phyloP scores from a whole-genome alignment of 2,329 filamentous ascomycete species.

The Grosmannia clavigera region DNA sequence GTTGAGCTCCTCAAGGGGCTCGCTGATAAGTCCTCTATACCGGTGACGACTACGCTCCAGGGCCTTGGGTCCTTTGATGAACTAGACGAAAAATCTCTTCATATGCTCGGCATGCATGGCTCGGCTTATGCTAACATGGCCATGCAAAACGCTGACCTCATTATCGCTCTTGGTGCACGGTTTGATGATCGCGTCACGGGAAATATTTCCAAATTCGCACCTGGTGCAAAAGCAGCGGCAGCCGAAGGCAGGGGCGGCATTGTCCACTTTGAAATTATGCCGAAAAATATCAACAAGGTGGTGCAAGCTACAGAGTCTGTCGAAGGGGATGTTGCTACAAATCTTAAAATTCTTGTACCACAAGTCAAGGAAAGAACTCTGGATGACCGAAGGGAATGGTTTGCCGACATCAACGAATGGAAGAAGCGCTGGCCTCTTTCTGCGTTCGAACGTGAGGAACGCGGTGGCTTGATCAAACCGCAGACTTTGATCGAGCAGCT shows the following conservation, averaged over 20 bases:
- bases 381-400: constrained; percentile 69
- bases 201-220: constrained; percentile 75
- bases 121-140: constrained; percentile 96
- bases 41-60: constrained; percentile 91
- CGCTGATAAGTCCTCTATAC: constrained; percentile 81
- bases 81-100: constrained; percentile 81
- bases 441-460: constrained; percentile 66
- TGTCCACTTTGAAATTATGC: constrained; percentile 95
- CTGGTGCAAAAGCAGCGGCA: constrained; percentile 73
- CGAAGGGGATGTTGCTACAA: constrained; percentile 79
- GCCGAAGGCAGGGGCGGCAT: constrained; percentile 82
- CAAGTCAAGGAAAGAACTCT: constrained; percentile 50
- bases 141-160: constrained; percentile 92
- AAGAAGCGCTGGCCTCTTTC: constrained; percentile 80
- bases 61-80: constrained; percentile 89
- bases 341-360: constrained; percentile 64
- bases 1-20: constrained; percentile 70
- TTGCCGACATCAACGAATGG: constrained; percentile 78
- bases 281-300: constrained; percentile 99
- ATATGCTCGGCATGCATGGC: constrained; percentile 99
- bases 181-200: constrained; percentile 94
- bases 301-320: constrained; percentile 92
- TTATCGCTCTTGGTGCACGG: constrained; percentile 84
- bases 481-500: constrained; percentile 87
- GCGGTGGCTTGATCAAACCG: constrained; percentile 77